phyloP scores from a whole-genome alignment of 1,139 yeast genomes.

The Sugiyamaella novakii region DNA sequence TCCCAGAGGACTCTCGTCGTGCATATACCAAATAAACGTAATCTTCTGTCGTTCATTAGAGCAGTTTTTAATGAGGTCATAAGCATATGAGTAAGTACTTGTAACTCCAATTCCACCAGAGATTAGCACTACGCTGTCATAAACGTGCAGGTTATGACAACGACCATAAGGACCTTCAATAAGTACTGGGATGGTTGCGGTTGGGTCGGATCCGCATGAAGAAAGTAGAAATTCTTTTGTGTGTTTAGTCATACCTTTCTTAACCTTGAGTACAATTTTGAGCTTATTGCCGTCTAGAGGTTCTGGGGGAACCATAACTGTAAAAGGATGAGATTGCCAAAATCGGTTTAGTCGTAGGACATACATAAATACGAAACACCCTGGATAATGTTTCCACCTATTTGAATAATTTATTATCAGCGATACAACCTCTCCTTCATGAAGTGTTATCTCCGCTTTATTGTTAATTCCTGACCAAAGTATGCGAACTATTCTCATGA shows the following conservation, averaged over 20 bases:
- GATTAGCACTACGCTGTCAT: constrained; percentile 53
- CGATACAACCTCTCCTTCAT: constrained; percentile 36
- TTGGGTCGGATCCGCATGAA: constrained; percentile 2
- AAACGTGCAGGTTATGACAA: constrained; percentile 52
- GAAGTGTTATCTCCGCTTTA: constrained; percentile 42
- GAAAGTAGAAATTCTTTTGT: constrained; percentile 25
- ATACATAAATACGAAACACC: constrained; percentile 61
- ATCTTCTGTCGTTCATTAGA: constrained; percentile 29
- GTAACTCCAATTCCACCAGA: constrained; percentile 75
- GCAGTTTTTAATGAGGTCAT: constrained; percentile 40
- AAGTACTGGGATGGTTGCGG: constrained; percentile 31
- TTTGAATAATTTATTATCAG: constrained; percentile 35
- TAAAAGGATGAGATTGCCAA: constrained; percentile 71
- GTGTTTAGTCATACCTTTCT: constrained; percentile 35
- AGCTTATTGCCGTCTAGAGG: constrained; percentile 31
- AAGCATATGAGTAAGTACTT: constrained; percentile 31
- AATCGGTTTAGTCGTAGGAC: constrained; percentile 47
- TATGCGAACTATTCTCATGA: constrained; percentile 42
- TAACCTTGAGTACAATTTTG: constrained; percentile 39
- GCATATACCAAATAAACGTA: constrained; percentile 29
- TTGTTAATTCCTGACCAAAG: constrained; percentile 47
- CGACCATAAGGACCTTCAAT: constrained; percentile 66
- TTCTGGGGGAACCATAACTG: constrained; percentile 46
- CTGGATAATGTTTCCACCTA: constrained; percentile 53
- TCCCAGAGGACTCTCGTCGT: constrained; percentile 21